Conservation (phyloP, 441 rosid genomes). For the Croton laevigatus region DNA sequence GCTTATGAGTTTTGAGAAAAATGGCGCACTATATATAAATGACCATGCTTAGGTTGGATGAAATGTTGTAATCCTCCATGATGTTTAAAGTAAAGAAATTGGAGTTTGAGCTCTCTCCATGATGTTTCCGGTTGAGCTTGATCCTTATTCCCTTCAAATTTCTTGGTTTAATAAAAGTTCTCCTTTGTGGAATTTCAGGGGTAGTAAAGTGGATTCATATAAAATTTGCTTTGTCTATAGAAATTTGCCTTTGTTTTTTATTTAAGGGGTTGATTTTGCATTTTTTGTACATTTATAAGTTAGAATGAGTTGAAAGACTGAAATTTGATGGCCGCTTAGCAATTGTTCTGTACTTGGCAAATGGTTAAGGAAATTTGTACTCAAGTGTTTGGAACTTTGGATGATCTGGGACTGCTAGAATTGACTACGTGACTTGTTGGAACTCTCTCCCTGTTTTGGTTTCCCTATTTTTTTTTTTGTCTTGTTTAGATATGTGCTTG, state of each 20-base stretch:
- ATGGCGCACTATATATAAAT: too few relatives aligned
- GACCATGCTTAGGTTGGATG: too few relatives aligned
- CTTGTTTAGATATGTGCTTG: background rate
- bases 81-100: too few relatives aligned
- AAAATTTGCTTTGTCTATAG: background rate
- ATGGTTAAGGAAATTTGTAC: background rate
- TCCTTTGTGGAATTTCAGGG: background rate
- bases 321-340: background rate
- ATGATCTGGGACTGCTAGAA: background rate
- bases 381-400: background rate
- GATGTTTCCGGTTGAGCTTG: too few relatives aligned
- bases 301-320: slow-evolving; percentile 7
- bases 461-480: background rate
- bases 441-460: background rate
- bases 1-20: too few relatives aligned
- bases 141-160: too few relatives aligned
- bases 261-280: background rate
- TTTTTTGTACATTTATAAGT: background rate
- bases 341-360: background rate
- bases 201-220: background rate
- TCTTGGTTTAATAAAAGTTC: background rate
- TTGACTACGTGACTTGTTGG: background rate
- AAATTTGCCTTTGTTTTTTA: background rate
- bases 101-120: too few relatives aligned
- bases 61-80: too few relatives aligned